phyloP scores from a whole-genome alignment of 345 rosid species.

The Eutrema yunnanense region DNA sequence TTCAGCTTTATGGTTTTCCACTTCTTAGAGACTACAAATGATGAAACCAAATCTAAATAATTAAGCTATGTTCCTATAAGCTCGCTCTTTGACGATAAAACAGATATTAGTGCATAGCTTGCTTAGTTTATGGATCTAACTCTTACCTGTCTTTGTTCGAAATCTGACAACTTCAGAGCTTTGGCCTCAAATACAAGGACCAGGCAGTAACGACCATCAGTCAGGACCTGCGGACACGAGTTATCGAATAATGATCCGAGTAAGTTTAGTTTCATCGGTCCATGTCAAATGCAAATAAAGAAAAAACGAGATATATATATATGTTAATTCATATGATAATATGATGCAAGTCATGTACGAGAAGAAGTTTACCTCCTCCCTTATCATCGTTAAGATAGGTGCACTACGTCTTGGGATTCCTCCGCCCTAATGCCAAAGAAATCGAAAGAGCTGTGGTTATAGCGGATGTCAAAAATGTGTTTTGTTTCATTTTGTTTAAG shows the following conservation, averaged over 20 bases:
- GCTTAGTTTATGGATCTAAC: background rate
- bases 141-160: slow-evolving; percentile 76
- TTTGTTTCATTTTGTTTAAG: background rate
- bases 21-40: background rate
- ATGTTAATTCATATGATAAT: background rate
- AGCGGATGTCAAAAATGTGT: background rate
- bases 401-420: slow-evolving; percentile 93
- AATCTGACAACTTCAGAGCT: slow-evolving; percentile 67
- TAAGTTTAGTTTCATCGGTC: background rate
- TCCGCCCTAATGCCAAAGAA: slow-evolving; percentile 48
- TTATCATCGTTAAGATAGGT: slow-evolving; percentile 67
- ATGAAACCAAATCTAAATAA: background rate
- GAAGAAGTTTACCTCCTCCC: slow-evolving; percentile 61
- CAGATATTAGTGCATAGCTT: background rate
- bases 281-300: background rate
- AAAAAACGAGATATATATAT: background rate
- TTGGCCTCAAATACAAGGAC: slow-evolving; percentile 79
- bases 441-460: background rate
- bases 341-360: background rate
- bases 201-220: slow-evolving; percentile 73
- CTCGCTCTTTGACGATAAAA: too few species aligned
- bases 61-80: background rate
- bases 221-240: slow-evolving; percentile 46
- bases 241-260: background rate
- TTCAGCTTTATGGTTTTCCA: background rate